phyloP scores from a whole-genome alignment of 2,329 filamentous ascomycete species.

The Nigrospora sphaerica region DNA sequence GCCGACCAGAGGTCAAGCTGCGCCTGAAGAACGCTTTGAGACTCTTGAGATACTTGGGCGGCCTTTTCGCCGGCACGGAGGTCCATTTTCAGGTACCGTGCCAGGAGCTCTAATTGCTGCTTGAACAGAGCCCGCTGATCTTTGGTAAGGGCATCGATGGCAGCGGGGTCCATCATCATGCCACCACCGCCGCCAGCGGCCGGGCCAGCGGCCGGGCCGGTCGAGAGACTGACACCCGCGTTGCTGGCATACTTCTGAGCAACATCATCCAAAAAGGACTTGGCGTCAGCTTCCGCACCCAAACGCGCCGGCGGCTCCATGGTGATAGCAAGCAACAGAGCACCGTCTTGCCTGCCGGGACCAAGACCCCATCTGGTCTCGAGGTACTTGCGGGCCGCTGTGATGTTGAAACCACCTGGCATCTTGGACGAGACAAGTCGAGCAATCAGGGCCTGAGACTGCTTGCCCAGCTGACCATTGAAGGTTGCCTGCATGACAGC shows the following conservation, averaged over 20 bases:
- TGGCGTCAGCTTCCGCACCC: slow-evolving; percentile 83
- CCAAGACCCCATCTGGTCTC: slow-evolving; percentile 90
- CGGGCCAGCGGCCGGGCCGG: slow-evolving; percentile 65
- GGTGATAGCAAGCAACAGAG: slow-evolving; percentile 80
- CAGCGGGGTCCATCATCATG: slow-evolving; percentile 99
- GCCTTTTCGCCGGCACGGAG: slow-evolving; percentile 95
- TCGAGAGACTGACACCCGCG: slow-evolving; percentile 77
- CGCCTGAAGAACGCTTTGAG: slow-evolving; percentile 78
- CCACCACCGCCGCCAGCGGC: slow-evolving; percentile 65
- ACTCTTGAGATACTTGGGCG: slow-evolving; percentile 75
- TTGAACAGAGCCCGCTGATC: slow-evolving; percentile 95
- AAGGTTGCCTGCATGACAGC: slow-evolving; percentile 97
- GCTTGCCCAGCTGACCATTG: slow-evolving; percentile 95
- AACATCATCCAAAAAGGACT: slow-evolving; percentile 83
- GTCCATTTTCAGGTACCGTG: slow-evolving; percentile 94
- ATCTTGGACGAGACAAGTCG: slow-evolving; percentile 97
- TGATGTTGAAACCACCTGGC: slow-evolving; percentile 99
- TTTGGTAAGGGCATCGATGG: slow-evolving; percentile 93
- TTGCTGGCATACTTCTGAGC: slow-evolving; percentile 82
- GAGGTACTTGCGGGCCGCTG: slow-evolving; percentile 86
- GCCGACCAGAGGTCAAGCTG: slow-evolving; percentile 92
- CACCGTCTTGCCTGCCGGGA: slow-evolving; percentile 82
- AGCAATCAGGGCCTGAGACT: slow-evolving; percentile 86
- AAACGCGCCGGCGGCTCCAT: slow-evolving; percentile 87
- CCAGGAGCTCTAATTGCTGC: slow-evolving; percentile 92